Evolutionary conservation across 345 rosid species (phyloP).

Genomic region (Ceriops tagal): DNA sequence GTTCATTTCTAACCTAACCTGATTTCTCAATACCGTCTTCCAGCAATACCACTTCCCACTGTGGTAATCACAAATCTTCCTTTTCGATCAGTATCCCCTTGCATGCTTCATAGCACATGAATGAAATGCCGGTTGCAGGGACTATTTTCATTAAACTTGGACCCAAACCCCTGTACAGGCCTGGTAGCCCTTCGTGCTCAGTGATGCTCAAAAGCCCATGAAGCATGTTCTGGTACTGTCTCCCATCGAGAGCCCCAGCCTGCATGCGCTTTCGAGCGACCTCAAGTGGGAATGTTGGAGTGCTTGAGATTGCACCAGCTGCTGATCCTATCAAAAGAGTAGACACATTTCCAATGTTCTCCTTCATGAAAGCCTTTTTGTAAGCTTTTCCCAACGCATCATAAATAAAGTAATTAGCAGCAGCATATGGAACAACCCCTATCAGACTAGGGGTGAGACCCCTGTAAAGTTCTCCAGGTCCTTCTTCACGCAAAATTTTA

Average conservation of each 20-base stretch:
- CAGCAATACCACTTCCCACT: not conserved
- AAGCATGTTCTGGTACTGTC: conserved; percentile 21
- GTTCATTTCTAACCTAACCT: no score
- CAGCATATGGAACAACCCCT: conserved; percentile 26
- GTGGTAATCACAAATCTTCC: conserved; percentile 1
- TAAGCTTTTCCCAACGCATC: conserved; percentile 22
- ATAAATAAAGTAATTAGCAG: conserved; percentile 28
- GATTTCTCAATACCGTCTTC: not conserved
- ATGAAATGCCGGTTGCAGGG: conserved; percentile 39
- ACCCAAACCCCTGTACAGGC: conserved; percentile 23
- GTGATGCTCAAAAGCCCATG: conserved; percentile 21
- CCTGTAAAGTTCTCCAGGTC: conserved; percentile 22
- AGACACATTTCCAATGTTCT: conserved; percentile 17
- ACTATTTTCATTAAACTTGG: conserved; percentile 27
- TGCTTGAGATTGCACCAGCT: conserved; percentile 25
- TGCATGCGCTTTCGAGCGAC: conserved; percentile 30
- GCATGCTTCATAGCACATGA: conserved; percentile 44
- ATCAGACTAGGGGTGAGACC: conserved; percentile 28
- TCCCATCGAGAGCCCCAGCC: conserved; percentile 25
- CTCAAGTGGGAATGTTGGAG: conserved; percentile 27
- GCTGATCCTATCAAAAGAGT: conserved; percentile 29
- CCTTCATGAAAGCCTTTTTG: conserved; percentile 19
- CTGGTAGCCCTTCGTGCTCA: conserved; percentile 19
- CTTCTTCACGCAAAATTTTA: conserved; percentile 19
- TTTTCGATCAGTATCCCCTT: conserved; percentile 28